phyloP scores from a whole-genome alignment of 805 yeast genomes.

The Monosporozyma aerobia region DNA sequence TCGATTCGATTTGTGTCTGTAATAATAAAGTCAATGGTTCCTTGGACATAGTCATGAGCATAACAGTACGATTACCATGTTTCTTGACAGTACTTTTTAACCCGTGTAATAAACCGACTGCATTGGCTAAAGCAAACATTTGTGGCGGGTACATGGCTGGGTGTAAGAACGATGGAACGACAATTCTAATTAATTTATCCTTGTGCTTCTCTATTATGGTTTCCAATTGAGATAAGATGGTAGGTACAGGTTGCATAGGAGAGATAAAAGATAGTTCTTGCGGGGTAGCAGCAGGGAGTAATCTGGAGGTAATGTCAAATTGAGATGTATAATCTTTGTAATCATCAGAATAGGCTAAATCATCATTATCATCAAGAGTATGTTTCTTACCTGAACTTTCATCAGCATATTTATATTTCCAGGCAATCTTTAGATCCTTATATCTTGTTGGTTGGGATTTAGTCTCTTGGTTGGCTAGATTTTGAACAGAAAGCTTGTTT shows the following conservation, averaged over 20 bases:
- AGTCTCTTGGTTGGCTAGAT: constrained; percentile 36
- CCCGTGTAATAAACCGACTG: constrained; percentile 53
- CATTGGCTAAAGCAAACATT: constrained; percentile 36
- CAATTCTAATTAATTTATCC: constrained; percentile 49
- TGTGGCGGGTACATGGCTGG: constrained; percentile 63
- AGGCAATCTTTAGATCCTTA: constrained; percentile 73
- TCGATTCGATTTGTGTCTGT: constrained; percentile 44
- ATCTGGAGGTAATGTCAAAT: constrained; percentile 67
- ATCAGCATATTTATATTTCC: constrained; percentile 71
- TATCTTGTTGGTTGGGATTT: constrained; percentile 16
- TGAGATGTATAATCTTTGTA: constrained; percentile 51
- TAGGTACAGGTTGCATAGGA: constrained; percentile 22
- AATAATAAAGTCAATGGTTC: constrained; percentile 50
- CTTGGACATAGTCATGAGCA: constrained; percentile 49
- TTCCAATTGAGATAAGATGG: constrained; percentile 36
- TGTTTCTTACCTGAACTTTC: constrained; percentile 10
- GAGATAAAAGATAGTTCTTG: constrained; percentile 51
- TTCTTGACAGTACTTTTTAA: constrained; percentile 45
- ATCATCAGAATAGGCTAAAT: constrained; percentile 11
- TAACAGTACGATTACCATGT: constrained; percentile 37
- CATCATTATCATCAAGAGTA: constrained; percentile 12
- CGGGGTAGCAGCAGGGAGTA: constrained; percentile 50
- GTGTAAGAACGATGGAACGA: constrained; percentile 68
- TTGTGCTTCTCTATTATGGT: constrained; percentile 34
- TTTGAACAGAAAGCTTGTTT: constrained; percentile 58